Conservation (phyloP, 148 eudicot species). For the Rhododendron ferrugineum region DNA sequence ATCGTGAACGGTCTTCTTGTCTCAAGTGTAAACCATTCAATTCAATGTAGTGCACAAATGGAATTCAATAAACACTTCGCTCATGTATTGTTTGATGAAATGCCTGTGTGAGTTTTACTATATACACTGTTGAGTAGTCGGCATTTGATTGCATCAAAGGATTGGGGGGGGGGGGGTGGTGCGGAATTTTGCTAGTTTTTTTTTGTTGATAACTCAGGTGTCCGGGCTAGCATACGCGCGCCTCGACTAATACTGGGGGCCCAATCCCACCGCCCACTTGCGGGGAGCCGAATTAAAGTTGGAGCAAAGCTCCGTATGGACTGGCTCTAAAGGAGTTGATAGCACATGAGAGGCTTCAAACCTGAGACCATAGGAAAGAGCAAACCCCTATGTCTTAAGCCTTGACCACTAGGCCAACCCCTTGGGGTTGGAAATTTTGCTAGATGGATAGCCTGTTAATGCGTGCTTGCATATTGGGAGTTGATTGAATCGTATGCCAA, state of each 20-base stretch:
- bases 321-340: too few species aligned
- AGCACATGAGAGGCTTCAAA: too few species aligned
- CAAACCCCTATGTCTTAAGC: too few species aligned
- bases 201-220: too few species aligned
- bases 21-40: background rate
- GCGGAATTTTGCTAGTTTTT: too few species aligned
- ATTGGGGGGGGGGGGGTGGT: background rate
- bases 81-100: conserved; percentile 1
- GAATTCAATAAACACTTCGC: background rate
- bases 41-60: background rate
- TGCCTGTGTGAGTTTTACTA: background rate
- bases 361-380: too few species aligned
- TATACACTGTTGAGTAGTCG: background rate
- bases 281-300: too few species aligned
- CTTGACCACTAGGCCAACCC: too few species aligned
- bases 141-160: background rate
- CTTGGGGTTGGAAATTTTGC: background rate
- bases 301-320: too few species aligned
- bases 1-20: background rate
- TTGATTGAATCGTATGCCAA: background rate
- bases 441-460: background rate
- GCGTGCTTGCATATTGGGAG: background rate
- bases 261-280: too few species aligned
- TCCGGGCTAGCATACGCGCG: too few species aligned
- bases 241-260: too few species aligned